phyloP scores from a whole-genome alignment of 805 yeast species.

The Candida peoriensis region DNA sequence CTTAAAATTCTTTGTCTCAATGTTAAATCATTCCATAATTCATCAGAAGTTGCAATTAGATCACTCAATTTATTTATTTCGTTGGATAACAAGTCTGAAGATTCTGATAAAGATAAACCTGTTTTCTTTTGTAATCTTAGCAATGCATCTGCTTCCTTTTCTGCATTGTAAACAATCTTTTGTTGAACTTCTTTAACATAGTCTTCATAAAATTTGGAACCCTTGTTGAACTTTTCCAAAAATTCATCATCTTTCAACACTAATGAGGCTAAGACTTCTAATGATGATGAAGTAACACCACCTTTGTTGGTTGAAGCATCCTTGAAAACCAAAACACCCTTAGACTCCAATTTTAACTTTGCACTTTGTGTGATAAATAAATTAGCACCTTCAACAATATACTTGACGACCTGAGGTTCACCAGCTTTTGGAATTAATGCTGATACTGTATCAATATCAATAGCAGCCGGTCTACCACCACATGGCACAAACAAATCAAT shows the following conservation, averaged over 20 bases:
- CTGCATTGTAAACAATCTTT: slow-evolving; percentile 72
- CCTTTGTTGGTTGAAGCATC: slow-evolving; percentile 98
- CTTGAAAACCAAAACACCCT: slow-evolving; percentile 84
- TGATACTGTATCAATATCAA: slow-evolving; percentile 78
- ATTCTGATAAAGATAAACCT: slow-evolving; percentile 53
- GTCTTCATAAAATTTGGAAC: slow-evolving; percentile 72
- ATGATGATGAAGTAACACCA: slow-evolving; percentile 95
- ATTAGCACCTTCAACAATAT: slow-evolving; percentile 96
- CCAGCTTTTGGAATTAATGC: slow-evolving; percentile 69
- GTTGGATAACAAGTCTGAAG: slow-evolving; percentile 78
- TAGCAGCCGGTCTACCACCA: slow-evolving; percentile 98
- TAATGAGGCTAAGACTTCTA: slow-evolving; percentile 91
- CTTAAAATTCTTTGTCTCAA: slow-evolving; percentile 74
- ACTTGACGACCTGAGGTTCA: slow-evolving; percentile 71
- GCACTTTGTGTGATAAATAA: slow-evolving; percentile 93
- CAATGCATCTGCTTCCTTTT: slow-evolving; percentile 77
- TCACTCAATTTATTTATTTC: slow-evolving; percentile 84
- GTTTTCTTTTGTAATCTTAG: slow-evolving; percentile 71
- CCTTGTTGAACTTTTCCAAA: slow-evolving; percentile 63
- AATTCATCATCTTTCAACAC: slow-evolving; percentile 85
- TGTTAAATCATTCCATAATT: slow-evolving; percentile 75
- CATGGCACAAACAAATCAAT: slow-evolving; percentile 93
- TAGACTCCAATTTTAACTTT: slow-evolving; percentile 76
- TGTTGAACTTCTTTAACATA: slow-evolving; percentile 83
- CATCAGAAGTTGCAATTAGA: slow-evolving; percentile 76